Conservation (phyloP, 805 yeast species). For the Tetrapisispora taiwanensis region DNA sequence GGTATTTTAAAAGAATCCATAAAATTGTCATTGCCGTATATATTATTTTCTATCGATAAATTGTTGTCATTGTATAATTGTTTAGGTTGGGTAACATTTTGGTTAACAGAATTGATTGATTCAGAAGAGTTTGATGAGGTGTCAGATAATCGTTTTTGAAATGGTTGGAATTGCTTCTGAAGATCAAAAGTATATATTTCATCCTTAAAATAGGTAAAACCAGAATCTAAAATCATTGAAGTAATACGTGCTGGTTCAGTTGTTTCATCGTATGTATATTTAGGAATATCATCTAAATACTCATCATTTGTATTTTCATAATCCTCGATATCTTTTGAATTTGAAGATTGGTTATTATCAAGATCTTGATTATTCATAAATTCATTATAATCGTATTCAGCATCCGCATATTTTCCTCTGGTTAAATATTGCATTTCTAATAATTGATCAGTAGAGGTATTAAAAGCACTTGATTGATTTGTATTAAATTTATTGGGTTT, state of each 20-base stretch:
- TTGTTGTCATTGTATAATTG: background rate
- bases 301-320: background rate
- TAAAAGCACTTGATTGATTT: background rate
- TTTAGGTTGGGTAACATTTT: too few relatives aligned
- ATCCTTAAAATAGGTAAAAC: slow-evolving; percentile 2
- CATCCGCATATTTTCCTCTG: background rate
- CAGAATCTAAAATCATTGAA: slow-evolving; percentile 4
- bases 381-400: background rate
- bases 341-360: background rate
- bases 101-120: background rate
- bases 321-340: background rate
- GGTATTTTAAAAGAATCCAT: background rate
- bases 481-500: too few relatives aligned
- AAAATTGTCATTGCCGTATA: background rate
- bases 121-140: background rate
- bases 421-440: slow-evolving; percentile 1
- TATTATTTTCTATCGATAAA: background rate
- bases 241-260: background rate
- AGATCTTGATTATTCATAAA: background rate
- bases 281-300: too few relatives aligned
- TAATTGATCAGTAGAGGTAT: slow-evolving; percentile 2
- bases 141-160: background rate
- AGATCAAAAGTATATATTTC: slow-evolving; percentile 4
- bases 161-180: background rate
- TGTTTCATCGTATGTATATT: too few relatives aligned